A percentile compares a stretch with the other conserved stretches of the same genome.
Conservation (phyloP, 257 asterid species). For the Voacanga thouarsii region DNA sequence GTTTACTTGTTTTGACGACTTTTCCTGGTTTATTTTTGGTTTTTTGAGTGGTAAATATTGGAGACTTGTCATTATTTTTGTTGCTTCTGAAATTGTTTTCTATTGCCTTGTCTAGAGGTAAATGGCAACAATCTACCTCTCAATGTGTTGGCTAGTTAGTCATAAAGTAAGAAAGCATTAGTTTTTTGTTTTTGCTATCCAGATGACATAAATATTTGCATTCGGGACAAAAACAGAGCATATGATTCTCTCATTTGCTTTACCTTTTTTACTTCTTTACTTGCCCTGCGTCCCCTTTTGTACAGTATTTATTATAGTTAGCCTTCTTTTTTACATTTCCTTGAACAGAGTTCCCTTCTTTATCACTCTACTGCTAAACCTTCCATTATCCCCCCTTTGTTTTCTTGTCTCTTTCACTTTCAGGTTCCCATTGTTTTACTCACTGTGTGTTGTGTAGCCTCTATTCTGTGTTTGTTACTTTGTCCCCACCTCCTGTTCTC, state of each 20-base stretch:
- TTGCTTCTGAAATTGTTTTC: no score
- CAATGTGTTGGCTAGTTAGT: no score
- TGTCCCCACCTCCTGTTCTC: slow-evolving; percentile 35
- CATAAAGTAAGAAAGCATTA: no score
- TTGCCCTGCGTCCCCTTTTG: neutral
- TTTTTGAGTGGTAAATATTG: no score
- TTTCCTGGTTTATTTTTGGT: no score
- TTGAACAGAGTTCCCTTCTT: slow-evolving; percentile 48
- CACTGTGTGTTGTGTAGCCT: neutral
- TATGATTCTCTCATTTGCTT: slow-evolving; percentile 20
- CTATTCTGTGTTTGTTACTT: neutral
- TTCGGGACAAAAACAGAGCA: slow-evolving; percentile 46
- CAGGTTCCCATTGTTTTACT: neutral
- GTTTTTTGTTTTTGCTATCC: no score
- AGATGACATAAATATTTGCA: neutral
- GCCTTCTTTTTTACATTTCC: slow-evolving; percentile 22
- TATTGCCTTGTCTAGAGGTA: no score
- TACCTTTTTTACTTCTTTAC: neutral
- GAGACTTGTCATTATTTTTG: no score
- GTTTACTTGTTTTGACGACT: no score
- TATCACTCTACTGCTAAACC: slow-evolving; percentile 24
- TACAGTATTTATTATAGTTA: neutral
- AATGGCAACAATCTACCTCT: no score
- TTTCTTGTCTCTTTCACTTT: slow-evolving; percentile 23
- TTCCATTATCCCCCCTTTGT: slow-evolving; percentile 1